A percentile compares a stretch with the other conserved stretches of the same genome.
These are phyloP conservation scores for Castanopsis chinensis DNA, from an alignment of 306 rosid species.

Conservation along the genomic window DNA sequence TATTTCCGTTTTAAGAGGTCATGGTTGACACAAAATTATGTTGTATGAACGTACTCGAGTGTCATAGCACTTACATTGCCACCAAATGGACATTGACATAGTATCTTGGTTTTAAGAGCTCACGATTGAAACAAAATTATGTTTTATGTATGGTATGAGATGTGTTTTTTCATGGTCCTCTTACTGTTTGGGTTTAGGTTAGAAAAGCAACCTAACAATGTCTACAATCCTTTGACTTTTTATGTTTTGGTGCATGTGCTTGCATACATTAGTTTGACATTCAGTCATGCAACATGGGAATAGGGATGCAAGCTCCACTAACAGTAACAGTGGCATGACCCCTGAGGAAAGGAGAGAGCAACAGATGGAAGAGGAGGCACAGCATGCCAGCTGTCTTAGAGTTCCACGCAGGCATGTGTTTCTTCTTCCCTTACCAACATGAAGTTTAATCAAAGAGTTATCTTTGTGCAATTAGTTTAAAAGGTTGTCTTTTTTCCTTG, in stretches of 20 bases:
- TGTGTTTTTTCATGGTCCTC: background rate
- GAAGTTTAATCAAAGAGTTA: too few species aligned
- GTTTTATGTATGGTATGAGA: background rate
- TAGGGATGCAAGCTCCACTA: too few species aligned
- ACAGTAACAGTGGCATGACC: too few species aligned
- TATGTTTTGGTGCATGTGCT: background rate
- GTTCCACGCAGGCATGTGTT: too few species aligned
- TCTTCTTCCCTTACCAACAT: too few species aligned
- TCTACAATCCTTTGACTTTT: background rate
- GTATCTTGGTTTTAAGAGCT: background rate
- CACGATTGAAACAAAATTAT: background rate
- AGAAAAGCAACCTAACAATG: background rate
- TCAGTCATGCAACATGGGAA: background rate
- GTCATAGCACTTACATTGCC: background rate
- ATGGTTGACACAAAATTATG: too few species aligned
- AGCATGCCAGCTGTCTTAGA: too few species aligned
- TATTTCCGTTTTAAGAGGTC: too few species aligned
- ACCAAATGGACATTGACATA: background rate
- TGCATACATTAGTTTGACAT: background rate
- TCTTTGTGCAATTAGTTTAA: too few species aligned
- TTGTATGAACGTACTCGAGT: constrained; percentile 45
- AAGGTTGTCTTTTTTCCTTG: too few species aligned
- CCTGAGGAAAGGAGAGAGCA: too few species aligned
- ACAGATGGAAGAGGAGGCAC: too few species aligned
- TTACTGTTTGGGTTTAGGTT: background rate